Percentiles rank a stretch among this genome's conserved stretches.
phyloP scores from a whole-genome alignment of 176 grass and related monocot genomes.

The Otatea glauca region DNA sequence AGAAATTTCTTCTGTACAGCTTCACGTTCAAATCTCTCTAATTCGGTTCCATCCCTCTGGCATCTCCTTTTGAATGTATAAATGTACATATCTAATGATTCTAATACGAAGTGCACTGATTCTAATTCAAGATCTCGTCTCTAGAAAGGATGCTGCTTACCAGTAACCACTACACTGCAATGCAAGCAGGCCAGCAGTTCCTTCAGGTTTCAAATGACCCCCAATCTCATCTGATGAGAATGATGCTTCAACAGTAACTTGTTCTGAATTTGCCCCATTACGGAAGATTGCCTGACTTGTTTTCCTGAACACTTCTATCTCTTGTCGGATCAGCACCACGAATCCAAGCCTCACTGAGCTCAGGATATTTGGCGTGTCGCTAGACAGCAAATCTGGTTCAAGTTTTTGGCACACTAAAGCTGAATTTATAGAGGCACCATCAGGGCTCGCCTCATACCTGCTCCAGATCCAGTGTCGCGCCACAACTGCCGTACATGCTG shows the following conservation, averaged over 20 bases:
- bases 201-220: neutral
- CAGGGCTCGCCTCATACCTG: neutral
- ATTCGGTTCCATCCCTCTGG: neutral
- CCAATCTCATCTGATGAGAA: neutral
- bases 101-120: neutral
- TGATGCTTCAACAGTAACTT: constrained; percentile 1
- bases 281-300: neutral
- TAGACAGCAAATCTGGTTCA: neutral
- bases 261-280: constrained; percentile 7
- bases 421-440: neutral
- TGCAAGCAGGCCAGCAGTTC: neutral
- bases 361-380: neutral
- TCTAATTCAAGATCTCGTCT: neutral
- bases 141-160: neutral
- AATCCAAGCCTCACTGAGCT: neutral
- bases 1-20: neutral
- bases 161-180: neutral
- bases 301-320: neutral
- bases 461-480: constrained; percentile 36
- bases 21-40: neutral
- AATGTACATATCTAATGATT: neutral
- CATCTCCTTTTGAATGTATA: constrained; percentile 10
- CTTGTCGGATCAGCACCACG: neutral
- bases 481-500: constrained; percentile 63
- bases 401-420: neutral